phyloP scores from a whole-genome alignment of 176 grass and related monocot genomes.

The Leersia perrieri region DNA sequence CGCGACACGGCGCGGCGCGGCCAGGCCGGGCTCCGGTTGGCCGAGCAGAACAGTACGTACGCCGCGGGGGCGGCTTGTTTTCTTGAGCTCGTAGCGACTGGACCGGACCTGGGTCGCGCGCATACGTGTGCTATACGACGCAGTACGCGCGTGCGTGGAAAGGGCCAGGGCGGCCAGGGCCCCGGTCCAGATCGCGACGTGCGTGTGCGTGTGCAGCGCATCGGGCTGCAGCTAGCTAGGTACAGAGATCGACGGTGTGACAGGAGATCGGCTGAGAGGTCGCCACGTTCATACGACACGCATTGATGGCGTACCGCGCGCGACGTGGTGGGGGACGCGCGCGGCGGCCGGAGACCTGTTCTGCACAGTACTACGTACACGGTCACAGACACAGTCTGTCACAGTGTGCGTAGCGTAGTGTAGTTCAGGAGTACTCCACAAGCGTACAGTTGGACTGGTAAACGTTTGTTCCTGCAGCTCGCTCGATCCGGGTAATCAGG shows the following conservation, averaged over 20 bases:
- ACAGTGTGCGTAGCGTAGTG: background rate
- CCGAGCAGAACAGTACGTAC: background rate
- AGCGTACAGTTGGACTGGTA: no score
- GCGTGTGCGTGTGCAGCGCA: background rate
- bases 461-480: background rate
- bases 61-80: background rate
- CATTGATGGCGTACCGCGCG: background rate
- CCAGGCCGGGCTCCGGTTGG: background rate
- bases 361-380: background rate
- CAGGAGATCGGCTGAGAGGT: background rate
- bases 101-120: background rate
- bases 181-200: background rate
- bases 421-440: background rate
- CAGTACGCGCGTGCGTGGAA: background rate
- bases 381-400: background rate
- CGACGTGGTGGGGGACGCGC: background rate
- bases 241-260: no score
- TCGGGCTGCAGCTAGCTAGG: background rate
- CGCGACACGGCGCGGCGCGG: conserved; percentile 1
- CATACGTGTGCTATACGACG: conserved; percentile 29
- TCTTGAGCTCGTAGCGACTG: background rate
- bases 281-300: background rate
- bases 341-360: background rate
- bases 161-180: background rate
- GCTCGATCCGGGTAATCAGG: background rate